Evolutionary conservation across 306 rosid species (phyloP).

Genomic region (Quillaja saponaria): DNA sequence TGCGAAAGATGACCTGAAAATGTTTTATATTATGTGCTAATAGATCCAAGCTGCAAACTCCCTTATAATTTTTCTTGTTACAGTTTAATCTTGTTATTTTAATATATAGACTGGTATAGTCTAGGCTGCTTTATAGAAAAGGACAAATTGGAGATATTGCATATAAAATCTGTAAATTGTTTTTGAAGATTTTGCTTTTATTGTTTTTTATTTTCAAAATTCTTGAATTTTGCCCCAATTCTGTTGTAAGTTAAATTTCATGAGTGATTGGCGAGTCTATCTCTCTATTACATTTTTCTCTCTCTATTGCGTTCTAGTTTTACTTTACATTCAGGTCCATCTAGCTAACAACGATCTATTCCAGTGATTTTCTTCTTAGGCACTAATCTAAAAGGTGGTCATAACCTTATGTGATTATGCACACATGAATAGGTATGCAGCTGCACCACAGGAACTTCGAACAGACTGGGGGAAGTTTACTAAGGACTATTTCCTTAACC

Average conservation of each 20-base stretch:
- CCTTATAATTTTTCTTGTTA: conserved; percentile 12
- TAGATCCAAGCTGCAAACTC: conserved; percentile 7
- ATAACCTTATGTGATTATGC: conserved; percentile 10
- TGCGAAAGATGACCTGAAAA: conserved; percentile 8
- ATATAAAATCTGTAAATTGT: background rate
- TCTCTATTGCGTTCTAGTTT: background rate
- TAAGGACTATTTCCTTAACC: conserved; percentile 82
- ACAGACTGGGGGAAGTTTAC: conserved; percentile 88
- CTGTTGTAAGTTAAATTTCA: conserved; percentile 1
- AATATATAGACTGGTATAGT: background rate
- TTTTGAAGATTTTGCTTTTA: background rate
- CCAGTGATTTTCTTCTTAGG: background rate
- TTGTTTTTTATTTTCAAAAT: background rate
- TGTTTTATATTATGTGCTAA: conserved; percentile 3
- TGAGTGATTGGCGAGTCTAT: background rate
- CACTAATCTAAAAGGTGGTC: conserved; percentile 12
- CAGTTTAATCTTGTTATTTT: conserved; percentile 15
- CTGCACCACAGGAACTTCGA: conserved; percentile 90
- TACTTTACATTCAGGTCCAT: background rate
- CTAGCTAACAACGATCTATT: conserved; percentile 18
- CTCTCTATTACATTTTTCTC: too few relatives aligned
- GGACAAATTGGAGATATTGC: background rate
- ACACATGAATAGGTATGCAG: conserved; percentile 67
- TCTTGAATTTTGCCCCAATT: conserved; percentile 14
- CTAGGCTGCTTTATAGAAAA: background rate